phyloP scores from a whole-genome alignment of 1,139 yeast species.

The Pichia cactophila region DNA sequence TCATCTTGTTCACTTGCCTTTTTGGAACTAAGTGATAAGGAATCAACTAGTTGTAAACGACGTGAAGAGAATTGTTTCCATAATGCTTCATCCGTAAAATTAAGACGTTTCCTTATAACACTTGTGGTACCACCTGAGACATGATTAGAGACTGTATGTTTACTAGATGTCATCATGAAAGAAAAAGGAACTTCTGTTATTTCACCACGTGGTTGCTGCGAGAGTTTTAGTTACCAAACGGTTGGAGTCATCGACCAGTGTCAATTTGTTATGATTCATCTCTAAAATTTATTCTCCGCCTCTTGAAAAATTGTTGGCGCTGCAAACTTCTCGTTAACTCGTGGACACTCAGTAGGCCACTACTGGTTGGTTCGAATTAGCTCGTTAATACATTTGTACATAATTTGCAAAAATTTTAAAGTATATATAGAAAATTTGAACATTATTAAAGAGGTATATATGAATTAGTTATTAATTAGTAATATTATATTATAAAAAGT shows the following conservation, averaged over 20 bases:
- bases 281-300: not conserved
- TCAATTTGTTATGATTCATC: not conserved
- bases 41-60: conserved; percentile 79
- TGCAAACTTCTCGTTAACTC: too few species aligned
- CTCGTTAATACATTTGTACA: too few species aligned
- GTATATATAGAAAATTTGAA: too few species aligned
- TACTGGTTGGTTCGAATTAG: too few species aligned
- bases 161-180: not conserved
- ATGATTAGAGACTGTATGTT: not conserved
- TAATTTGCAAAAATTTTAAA: too few species aligned
- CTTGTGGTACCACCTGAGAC: conserved; percentile 62
- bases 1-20: conserved; percentile 92
- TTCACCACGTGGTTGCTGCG: not conserved
- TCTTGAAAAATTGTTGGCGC: not conserved
- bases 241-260: not conserved
- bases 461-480: not conserved
- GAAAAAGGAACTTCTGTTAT: not conserved
- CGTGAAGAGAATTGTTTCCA: conserved; percentile 92
- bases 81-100: conserved; percentile 68
- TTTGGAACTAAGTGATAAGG: conserved; percentile 62
- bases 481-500: too few species aligned
- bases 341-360: too few species aligned
- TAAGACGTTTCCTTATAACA: conserved; percentile 61
- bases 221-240: not conserved
- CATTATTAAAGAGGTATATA: too few species aligned